Evolutionary conservation across 441 rosid species (phyloP).

Genomic region (Bruguiera hainesii): DNA sequence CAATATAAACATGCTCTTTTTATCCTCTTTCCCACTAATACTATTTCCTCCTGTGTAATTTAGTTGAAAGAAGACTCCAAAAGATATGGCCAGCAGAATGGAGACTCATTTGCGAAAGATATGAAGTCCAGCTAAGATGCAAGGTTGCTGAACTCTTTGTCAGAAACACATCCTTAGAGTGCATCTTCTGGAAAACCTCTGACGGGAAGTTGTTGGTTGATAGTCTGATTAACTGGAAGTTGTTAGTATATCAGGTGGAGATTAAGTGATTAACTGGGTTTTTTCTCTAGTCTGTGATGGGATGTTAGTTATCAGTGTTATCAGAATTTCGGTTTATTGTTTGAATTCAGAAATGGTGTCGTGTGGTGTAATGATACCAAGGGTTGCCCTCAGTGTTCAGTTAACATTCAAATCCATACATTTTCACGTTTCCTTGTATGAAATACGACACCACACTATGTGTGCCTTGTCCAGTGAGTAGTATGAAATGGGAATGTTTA

Average conservation of each 20-base stretch:
- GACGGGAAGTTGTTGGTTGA: constrained; percentile 16
- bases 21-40: constrained; percentile 3
- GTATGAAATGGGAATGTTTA: no score
- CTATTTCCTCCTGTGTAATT: constrained; percentile 10
- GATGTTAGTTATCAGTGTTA: constrained; percentile 1
- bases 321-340: constrained; percentile 13
- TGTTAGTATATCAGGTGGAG: constrained; percentile 22
- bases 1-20: not conserved
- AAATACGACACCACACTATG: no score
- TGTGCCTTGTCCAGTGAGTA: no score
- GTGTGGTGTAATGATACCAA: not conserved
- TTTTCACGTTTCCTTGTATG: constrained; percentile 4
- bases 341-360: not conserved
- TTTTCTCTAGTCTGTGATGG: constrained; percentile 12
- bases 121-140: constrained; percentile 36
- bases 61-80: constrained; percentile 46
- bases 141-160: not conserved
- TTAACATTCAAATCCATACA: constrained; percentile 3
- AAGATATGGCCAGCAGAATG: constrained; percentile 28
- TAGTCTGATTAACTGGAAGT: constrained; percentile 21
- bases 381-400: constrained; percentile 1
- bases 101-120: constrained; percentile 24
- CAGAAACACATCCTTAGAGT: not conserved
- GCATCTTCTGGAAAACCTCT: constrained; percentile 15
- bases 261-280: constrained; percentile 19